Base-by-base conservation (phyloP, 2,329 filamentous ascomycete genomes). In the Colletotrichum sp. region DNA sequence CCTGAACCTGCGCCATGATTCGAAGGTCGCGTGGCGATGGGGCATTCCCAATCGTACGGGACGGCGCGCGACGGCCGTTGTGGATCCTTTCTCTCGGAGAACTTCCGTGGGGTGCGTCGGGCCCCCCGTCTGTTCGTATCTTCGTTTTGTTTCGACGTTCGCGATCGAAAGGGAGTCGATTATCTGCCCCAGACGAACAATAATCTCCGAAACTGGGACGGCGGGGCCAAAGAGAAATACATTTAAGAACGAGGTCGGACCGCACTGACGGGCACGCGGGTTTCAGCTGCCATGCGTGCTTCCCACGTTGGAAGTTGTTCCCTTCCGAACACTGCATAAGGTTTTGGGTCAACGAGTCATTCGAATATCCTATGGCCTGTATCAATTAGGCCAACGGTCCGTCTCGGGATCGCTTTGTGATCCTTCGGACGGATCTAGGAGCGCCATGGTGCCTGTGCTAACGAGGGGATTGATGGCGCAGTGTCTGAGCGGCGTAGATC, bases 1-100 rank as follows among this genome's bases (percentile, higher is more conserved):
- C 72, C 15, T 75, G 68, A 18, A 75, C 68, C 68, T 75, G 72
- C 67, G 72, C 68, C 72, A 74, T 74, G 30, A 18, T 36, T 28
- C 43, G 13, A 30, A 21, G n/a, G 13, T 18, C 26, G 26, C 18
- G 30, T 38, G 38, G 24, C 32, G 36, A 26, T 66, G 63, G 63
- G 34, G 36, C 36, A 21, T 52, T 52, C 43, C 43, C n/a, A 52
- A 43, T 30, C 63, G 26, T 28, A n/a, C 65, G 65, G 65, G 48
- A 57, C 65, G 48, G 65, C 65, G 65, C 65, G 65, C 48, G 65
- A 26, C 24, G 55, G 43, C 65, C 65, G 48, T n/a, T 26, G 65
- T 30, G 65, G 65, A 67, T 57, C 36, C 65, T 57, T 52, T 21
- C 10, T 52, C 43, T 52, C 28, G 43, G 65, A n/a, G 18, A 26